phyloP scores from a whole-genome alignment of 2,329 filamentous ascomycete species.

The Elsinoe necatrix region DNA sequence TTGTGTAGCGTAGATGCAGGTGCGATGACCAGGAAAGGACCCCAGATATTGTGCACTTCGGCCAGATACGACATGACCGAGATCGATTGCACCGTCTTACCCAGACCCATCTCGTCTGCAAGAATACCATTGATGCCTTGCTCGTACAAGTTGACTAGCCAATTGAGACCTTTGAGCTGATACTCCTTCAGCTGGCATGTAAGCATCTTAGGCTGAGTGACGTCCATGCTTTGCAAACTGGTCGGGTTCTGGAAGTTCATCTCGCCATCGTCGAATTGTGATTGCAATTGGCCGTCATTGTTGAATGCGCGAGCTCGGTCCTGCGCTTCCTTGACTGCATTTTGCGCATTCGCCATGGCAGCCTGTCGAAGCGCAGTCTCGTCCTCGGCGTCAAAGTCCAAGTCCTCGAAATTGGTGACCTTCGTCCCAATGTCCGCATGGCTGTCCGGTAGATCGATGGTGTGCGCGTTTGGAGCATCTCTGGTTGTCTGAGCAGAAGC shows the following conservation, averaged over 20 bases:
- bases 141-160: slow-evolving; percentile 97
- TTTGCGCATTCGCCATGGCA: slow-evolving; percentile 91
- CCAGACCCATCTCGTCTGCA: slow-evolving; percentile 98
- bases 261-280: slow-evolving; percentile 83
- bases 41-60: slow-evolving; percentile 96
- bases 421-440: slow-evolving; percentile 50
- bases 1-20: slow-evolving; percentile 96
- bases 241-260: slow-evolving; percentile 99
- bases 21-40: slow-evolving; percentile 91
- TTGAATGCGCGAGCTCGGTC: slow-evolving; percentile 91
- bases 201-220: slow-evolving; percentile 88
- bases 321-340: slow-evolving; percentile 88
- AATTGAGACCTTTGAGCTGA: slow-evolving; percentile 97
- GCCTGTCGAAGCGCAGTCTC: slow-evolving; percentile 72
- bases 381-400: slow-evolving; percentile 93
- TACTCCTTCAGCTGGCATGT: slow-evolving; percentile 96
- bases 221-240: slow-evolving; percentile 85
- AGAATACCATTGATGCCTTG: slow-evolving; percentile 99
- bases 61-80: slow-evolving; percentile 98
- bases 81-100: slow-evolving; percentile 97
- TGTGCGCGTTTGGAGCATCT: slow-evolving; percentile 35
- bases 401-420: slow-evolving; percentile 86
- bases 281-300: slow-evolving; percentile 53
- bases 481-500: slow-evolving; percentile 43
- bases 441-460: slow-evolving; percentile 41